Evolutionary conservation across 768 basidiomycete species (phyloP), one percentile per base, ranked within the genome.

Genomic region (Bullera alba): DNA sequence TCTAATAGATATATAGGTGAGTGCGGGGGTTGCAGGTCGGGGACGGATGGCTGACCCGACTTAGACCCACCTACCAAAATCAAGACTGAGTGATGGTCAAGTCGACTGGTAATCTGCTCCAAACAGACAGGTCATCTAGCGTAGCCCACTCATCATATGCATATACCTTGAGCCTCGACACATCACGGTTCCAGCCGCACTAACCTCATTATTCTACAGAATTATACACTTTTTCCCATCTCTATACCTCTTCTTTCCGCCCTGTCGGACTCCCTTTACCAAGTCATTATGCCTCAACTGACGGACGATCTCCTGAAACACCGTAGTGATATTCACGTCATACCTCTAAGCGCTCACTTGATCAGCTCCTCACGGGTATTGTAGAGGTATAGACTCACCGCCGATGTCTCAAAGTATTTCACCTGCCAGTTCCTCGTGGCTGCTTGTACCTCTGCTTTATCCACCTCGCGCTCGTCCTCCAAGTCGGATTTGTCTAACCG

Each of bases 391-490:
- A 16, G 26, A 54, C 60, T 42, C 29, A 61, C 60, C 5, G 62
- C 62, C 2, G 62, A 64, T 19, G 62, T 61, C 46, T 64, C 62
- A 34, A 47, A 50, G 45, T 64, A 64, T 16, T 36, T 29, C 27
- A 49, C 48, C 19, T 50, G 38, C 62, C 62, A 64, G 12, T 28
- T 28, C 8, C 34, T 35, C 15, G 59, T 55, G 26, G 56, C 27
- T 23, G 50, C 59, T 19, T 56, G 50, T 23, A 59, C 57, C 36
- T 65, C 57, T 5, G 50, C 53, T 0, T 50, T 76, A 16, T 81
- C 80, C 5, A 91, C 85, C 65, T 89, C 86, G 27, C 89, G 80
- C 69, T 91, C 88, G 51, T 79, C 81, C 23, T 79, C 79, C 32
- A 91, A 79, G 68, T 91, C 89, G 35, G 84, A 76, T 69, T 61